These are phyloP conservation scores for Sordariomycetes sp. DNA, from an alignment of 2,329 filamentous ascomycete genomes.

Conservation along the genomic window DNA sequence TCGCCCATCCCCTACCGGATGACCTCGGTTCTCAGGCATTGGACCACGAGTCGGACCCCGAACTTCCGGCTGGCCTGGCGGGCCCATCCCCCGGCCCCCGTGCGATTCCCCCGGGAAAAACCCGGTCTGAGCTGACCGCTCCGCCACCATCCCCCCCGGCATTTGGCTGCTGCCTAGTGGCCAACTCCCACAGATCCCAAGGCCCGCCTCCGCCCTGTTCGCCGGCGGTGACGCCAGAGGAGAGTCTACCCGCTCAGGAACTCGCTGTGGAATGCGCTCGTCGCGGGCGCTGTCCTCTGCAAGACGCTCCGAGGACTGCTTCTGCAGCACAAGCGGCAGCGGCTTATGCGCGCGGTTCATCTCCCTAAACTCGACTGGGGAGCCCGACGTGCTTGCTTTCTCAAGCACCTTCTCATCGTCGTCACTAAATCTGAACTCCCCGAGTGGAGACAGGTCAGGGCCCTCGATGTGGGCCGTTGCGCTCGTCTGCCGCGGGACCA, in stretches of 20 bases:
- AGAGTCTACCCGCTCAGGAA: background rate
- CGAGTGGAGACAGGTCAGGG: background rate
- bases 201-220: background rate
- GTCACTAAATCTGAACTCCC: slow-evolving; percentile 1
- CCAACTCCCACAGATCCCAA: background rate
- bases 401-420: background rate
- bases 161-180: background rate
- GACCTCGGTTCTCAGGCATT: background rate
- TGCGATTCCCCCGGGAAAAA: background rate
- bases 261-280: no score
- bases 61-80: background rate
- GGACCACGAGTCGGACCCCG: background rate
- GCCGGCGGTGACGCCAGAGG: background rate
- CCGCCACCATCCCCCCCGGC: background rate
- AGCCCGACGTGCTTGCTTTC: background rate
- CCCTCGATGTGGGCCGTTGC: slow-evolving; percentile 36
- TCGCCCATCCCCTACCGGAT: background rate
- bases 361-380: background rate
- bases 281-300: background rate
- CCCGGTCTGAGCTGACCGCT: background rate
- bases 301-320: background rate
- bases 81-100: background rate
- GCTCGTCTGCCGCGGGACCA: slow-evolving; percentile 32
- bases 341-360: slow-evolving; percentile 1
- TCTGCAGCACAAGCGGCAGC: background rate